Conservation (phyloP, 2,329 filamentous ascomycete species). For the Colletotrichum sp. region DNA sequence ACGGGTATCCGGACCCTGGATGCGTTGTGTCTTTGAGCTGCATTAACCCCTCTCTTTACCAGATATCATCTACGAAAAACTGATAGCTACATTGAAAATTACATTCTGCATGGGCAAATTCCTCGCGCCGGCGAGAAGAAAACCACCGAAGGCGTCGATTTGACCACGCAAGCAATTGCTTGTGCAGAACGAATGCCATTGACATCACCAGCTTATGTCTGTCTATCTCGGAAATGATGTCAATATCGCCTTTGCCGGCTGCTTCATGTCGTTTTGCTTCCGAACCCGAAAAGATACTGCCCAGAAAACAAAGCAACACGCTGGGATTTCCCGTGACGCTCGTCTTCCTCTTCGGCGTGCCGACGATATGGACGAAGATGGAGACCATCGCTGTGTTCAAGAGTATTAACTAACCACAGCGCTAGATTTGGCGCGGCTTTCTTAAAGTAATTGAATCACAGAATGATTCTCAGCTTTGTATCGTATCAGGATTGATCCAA, state of each 20-base stretch:
- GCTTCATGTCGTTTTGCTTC: too few species aligned
- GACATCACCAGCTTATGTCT: neutral
- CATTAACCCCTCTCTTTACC: neutral
- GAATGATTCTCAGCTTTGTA: neutral
- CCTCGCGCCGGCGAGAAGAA: neutral
- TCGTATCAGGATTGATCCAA: neutral
- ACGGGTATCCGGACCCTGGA: neutral
- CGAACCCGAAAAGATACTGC: neutral
- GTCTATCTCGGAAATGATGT: neutral
- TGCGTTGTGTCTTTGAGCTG: neutral
- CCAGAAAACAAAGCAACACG: neutral
- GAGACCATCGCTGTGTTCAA: too few species aligned
- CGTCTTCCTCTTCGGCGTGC: neutral
- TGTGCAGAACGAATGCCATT: neutral
- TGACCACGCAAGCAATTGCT: neutral
- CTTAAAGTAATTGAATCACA: rapidly evolving
- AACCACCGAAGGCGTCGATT: neutral
- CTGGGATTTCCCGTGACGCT: neutral
- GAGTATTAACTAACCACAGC: too few species aligned
- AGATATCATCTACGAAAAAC: rapidly evolving
- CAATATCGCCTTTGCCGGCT: too few species aligned
- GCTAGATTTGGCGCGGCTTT: neutral
- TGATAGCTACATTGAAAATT: neutral
- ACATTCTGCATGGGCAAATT: neutral
- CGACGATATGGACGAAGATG: too few species aligned